phyloP scores from a whole-genome alignment of 2,329 filamentous ascomycete species.

The Cladophialophora bantiana region DNA sequence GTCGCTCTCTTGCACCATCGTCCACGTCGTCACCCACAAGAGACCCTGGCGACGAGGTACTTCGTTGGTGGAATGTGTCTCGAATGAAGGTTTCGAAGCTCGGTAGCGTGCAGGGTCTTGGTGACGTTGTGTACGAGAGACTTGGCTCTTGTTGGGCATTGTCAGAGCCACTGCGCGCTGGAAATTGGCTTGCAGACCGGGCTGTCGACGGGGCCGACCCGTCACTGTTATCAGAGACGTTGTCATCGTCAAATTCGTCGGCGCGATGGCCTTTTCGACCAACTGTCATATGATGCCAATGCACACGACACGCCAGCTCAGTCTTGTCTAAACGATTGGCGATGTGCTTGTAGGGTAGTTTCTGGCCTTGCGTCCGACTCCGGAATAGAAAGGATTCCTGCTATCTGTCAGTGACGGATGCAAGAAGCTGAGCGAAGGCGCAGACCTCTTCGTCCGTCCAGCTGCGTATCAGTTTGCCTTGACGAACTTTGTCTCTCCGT shows the following conservation, averaged over 20 bases:
- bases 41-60: slow-evolving; percentile 26
- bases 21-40: neutral
- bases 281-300: slow-evolving; percentile 85
- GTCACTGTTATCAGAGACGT: slow-evolving; percentile 22
- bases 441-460: slow-evolving; percentile 87
- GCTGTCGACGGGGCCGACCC: slow-evolving; percentile 19
- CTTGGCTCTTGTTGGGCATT: neutral
- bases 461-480: slow-evolving; percentile 58
- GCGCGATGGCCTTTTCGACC: slow-evolving; percentile 35
- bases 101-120: slow-evolving; percentile 22
- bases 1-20: slow-evolving; percentile 12
- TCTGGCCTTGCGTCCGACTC: slow-evolving; percentile 72
- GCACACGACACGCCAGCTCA: slow-evolving; percentile 83
- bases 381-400: slow-evolving; percentile 85
- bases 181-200: slow-evolving; percentile 5
- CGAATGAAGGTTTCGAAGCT: slow-evolving; percentile 34
- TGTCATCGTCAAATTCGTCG: slow-evolving; percentile 30
- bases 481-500: slow-evolving; percentile 34
- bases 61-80: slow-evolving; percentile 31
- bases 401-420: slow-evolving; percentile 9
- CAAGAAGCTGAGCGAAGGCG: slow-evolving; percentile 17
- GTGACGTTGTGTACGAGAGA: neutral
- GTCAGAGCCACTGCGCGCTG: neutral
- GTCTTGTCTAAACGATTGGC: slow-evolving; percentile 86
- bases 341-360: slow-evolving; percentile 92